Percentiles rank a stretch among this genome's conserved stretches.
Conservation (phyloP, 306 rosid species). For the Rosa rugosa region DNA sequence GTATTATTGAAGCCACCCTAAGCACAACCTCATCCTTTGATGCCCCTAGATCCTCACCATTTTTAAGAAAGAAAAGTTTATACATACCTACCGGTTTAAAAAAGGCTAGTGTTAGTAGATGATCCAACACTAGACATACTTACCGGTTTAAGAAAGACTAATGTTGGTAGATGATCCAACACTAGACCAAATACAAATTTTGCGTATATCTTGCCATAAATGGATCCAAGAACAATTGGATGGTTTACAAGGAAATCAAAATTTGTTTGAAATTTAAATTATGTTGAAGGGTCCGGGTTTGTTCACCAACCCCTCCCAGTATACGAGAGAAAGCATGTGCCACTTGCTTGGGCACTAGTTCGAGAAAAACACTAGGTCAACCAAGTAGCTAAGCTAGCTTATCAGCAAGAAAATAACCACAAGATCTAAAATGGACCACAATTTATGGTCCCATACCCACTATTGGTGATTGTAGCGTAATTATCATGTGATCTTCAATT, state of each 20-base stretch:
- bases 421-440: not conserved
- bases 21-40: not conserved
- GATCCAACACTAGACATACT: not conserved
- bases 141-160: not conserved
- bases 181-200: not conserved
- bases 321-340: slow-evolving; percentile 17
- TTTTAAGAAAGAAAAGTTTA: not conserved
- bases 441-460: not conserved
- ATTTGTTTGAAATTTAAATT: not conserved
- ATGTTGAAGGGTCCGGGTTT: slow-evolving; percentile 9
- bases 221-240: not conserved
- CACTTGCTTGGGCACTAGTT: not conserved
- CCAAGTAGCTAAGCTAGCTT: not conserved
- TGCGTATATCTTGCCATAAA: not conserved
- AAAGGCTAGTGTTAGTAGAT: not conserved
- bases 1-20: not conserved
- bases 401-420: not conserved
- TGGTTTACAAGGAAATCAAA: not conserved
- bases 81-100: not conserved
- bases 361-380: not conserved
- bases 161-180: not conserved
- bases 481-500: not conserved
- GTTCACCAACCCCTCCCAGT: slow-evolving; percentile 23
- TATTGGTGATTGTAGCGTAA: not conserved
- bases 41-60: not conserved